A percentile compares a stretch with the other conserved stretches of the same genome.
Conservation (phyloP, 345 rosid species). For the Aquilaria malaccensis region DNA sequence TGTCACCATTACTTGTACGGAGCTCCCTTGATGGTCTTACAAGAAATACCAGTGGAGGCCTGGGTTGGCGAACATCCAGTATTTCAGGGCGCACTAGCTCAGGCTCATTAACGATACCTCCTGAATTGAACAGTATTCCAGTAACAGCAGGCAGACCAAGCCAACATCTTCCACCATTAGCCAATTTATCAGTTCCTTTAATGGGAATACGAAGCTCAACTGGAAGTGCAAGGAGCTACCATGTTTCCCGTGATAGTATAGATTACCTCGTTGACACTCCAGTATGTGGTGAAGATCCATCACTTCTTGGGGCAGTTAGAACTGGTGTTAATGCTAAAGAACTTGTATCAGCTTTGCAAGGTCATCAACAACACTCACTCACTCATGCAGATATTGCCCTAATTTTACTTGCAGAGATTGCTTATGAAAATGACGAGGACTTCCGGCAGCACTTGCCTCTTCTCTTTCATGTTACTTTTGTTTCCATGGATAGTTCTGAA, state of each 20-base stretch:
- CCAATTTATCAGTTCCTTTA: constrained; percentile 86
- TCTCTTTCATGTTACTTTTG: constrained; percentile 88
- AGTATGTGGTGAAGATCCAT: constrained; percentile 70
- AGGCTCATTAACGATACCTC: constrained; percentile 89
- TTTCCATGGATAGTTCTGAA: constrained; percentile 97
- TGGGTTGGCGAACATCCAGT: constrained; percentile 85
- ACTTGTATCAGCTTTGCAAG: constrained; percentile 89
- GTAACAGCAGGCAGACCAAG: constrained; percentile 82
- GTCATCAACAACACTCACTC: constrained; percentile 91
- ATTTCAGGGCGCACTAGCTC: constrained; percentile 79
- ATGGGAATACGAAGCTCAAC: constrained; percentile 89
- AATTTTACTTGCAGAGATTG: constrained; percentile 88
- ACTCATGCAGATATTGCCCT: constrained; percentile 92
- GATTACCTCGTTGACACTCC: constrained; percentile 87
- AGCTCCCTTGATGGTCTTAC: constrained; percentile 91
- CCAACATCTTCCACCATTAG: constrained; percentile 71
- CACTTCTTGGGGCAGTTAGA: constrained; percentile 50
- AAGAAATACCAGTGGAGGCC: constrained; percentile 74
- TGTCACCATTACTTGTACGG: constrained; percentile 87
- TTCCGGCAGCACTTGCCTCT: constrained; percentile 92
- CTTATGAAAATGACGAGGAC: constrained; percentile 94
- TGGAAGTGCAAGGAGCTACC: constrained; percentile 84
- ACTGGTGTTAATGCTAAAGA: constrained; percentile 83
- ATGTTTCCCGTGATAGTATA: constrained; percentile 89
- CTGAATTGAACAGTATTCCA: constrained; percentile 69